Base-by-base conservation (phyloP, 176 grass and related monocot species). In the Areca catechu region DNA sequence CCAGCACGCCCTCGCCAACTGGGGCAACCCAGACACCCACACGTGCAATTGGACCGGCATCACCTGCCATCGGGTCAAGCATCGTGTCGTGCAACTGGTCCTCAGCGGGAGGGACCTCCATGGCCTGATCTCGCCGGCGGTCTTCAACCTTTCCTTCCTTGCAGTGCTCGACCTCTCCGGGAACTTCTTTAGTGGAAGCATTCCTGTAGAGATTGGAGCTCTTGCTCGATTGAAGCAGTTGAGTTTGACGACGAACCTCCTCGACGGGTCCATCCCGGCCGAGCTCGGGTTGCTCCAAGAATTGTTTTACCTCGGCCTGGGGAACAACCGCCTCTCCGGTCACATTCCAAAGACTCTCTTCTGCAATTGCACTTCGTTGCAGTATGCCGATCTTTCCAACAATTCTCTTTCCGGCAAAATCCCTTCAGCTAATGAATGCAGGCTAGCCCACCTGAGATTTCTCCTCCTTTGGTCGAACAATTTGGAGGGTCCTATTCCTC, bases 401-500 rank as follows among this genome's bases (percentile, higher is more conserved):
- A 98, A 98, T 19, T 75, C 49, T 0, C 81, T 98, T 7, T 22
- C 52, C 22, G 87, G 93, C 43, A 63, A 48, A 50, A 92, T 98
- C 54, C 72, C 93, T 57, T 72, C 69, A 22, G 16, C 60, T 4
- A 63, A 61, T 3, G 68, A 79, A 19, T 97, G 84, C 69, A 47
- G 57, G 2, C 70, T 97, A 5, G 79, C 93, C 0, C 50, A 88
- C 37, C 73, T 98, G 51, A 66, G 54, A 54, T 98, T 85, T 66
- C 66, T 98, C 50, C 80, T 98, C 54, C 27, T 98, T 7, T 98
- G 87, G 93, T 83, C 78, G 1, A 92, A 98, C 72, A 70, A 88
- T 62, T 71, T 98, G 56, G 50, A 19, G 54, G 84, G 93, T 17
- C 66, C 62, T 0, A 83, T 98, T 21, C 87, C 93, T 1, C 24